Evolutionary conservation across 1,139 yeast species (phyloP).

Genomic region (Debaryomyces psychrophilus): DNA sequence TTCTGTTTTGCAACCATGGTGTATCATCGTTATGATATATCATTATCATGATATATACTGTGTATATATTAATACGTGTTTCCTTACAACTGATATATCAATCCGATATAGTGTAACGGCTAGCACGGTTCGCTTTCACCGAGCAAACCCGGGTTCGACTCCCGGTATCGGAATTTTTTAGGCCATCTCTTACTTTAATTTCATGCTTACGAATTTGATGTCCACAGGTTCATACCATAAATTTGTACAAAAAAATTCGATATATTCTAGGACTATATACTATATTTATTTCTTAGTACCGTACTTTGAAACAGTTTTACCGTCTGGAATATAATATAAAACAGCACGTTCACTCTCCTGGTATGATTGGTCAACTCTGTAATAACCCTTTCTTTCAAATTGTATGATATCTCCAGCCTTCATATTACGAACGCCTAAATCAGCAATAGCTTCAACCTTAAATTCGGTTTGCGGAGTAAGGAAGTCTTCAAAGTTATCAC

Average conservation of each 20-base stretch:
- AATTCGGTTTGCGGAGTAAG: conserved; percentile 81
- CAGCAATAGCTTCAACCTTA: conserved; percentile 73
- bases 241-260: background rate
- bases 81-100: conserved; percentile 7
- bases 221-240: background rate
- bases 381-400: conserved; percentile 93
- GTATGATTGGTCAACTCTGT: conserved; percentile 67
- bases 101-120: conserved; percentile 81
- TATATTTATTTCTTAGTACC: conserved; percentile 53
- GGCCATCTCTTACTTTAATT: conserved; percentile 19
- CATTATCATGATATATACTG: background rate
- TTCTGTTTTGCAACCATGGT: too few relatives aligned
- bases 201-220: background rate
- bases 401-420: conserved; percentile 84
- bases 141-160: conserved; percentile 84
- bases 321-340: conserved; percentile 90
- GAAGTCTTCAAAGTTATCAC: conserved; percentile 86
- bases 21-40: too few relatives aligned
- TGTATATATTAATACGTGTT: background rate
- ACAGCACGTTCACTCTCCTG: conserved; percentile 62
- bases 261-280: conserved; percentile 1
- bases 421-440: conserved; percentile 68
- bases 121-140: conserved; percentile 84
- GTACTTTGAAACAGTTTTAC: conserved; percentile 81
- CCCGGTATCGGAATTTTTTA: conserved; percentile 69